A percentile compares a stretch with the other conserved stretches of the same genome.
Evolutionary conservation across 805 yeast genomes (phyloP).

Genomic region (Barnettozyma populi): DNA sequence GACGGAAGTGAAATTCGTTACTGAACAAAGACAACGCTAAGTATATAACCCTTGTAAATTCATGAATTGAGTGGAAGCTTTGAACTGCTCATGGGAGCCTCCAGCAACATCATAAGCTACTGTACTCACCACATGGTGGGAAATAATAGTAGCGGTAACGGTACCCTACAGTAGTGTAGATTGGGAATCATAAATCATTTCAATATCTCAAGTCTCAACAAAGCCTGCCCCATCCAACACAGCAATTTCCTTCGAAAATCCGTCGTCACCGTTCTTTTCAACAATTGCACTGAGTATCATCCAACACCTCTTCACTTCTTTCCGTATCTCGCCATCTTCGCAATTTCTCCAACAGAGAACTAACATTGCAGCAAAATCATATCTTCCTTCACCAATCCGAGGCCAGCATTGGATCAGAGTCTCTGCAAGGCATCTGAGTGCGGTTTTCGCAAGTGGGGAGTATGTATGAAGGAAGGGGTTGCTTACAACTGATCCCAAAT

Average conservation of each 20-base stretch:
- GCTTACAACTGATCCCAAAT: slow-evolving; percentile 17
- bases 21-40: too few species aligned
- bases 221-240: slow-evolving; percentile 1
- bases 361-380: slow-evolving; percentile 20
- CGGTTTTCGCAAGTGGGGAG: slow-evolving; percentile 9
- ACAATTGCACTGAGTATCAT: slow-evolving; percentile 7
- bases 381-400: slow-evolving; percentile 14
- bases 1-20: too few species aligned
- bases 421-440: slow-evolving; percentile 12
- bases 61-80: too few species aligned
- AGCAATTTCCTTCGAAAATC: not conserved
- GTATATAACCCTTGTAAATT: too few species aligned
- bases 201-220: not conserved
- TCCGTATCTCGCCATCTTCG: slow-evolving; percentile 5
- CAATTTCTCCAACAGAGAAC: slow-evolving; percentile 11
- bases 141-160: too few species aligned
- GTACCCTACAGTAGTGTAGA: not conserved
- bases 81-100: too few species aligned
- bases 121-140: too few species aligned
- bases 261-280: slow-evolving; percentile 9
- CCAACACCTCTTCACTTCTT: slow-evolving; percentile 1
- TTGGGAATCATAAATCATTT: not conserved
- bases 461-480: slow-evolving; percentile 21
- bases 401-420: slow-evolving; percentile 21
- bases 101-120: too few species aligned